Evolutionary conservation across 805 yeast genomes (phyloP).

Genomic region (Phaffomyces antillensis): DNA sequence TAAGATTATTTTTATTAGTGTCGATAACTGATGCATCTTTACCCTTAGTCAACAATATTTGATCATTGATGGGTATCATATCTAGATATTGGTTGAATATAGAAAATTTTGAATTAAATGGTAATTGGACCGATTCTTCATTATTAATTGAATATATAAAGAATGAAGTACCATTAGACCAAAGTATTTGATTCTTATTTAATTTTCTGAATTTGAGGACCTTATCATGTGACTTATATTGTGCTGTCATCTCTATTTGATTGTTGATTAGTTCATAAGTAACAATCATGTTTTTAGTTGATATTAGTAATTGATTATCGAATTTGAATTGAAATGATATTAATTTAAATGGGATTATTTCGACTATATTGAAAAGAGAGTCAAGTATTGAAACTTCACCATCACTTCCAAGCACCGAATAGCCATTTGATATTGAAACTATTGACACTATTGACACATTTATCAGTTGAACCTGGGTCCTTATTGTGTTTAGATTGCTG

Average conservation of each 20-base stretch:
- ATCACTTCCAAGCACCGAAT: slow-evolving; percentile 1
- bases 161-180: slow-evolving; percentile 4
- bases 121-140: background rate
- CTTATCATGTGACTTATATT: slow-evolving; percentile 24
- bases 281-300: slow-evolving; percentile 14
- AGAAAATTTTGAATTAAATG: slow-evolving; percentile 1
- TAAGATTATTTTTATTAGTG: background rate
- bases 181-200: slow-evolving; percentile 8
- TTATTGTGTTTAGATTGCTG: background rate
- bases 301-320: slow-evolving; percentile 5
- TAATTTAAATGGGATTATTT: slow-evolving; percentile 2
- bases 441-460: background rate
- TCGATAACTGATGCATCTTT: background rate
- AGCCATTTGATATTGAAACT: background rate
- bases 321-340: background rate
- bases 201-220: slow-evolving; percentile 14
- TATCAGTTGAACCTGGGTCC: background rate
- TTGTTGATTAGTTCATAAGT: slow-evolving; percentile 11
- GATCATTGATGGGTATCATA: background rate
- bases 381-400: slow-evolving; percentile 5
- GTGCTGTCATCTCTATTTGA: slow-evolving; percentile 21
- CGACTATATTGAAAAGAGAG: background rate
- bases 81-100: slow-evolving; percentile 1
- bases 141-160: background rate
- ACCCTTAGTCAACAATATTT: slow-evolving; percentile 5